These are phyloP conservation scores for Ceratocystis alfenasii DNA, from an alignment of 2,329 filamentous ascomycete genomes.

Conservation along the genomic window DNA sequence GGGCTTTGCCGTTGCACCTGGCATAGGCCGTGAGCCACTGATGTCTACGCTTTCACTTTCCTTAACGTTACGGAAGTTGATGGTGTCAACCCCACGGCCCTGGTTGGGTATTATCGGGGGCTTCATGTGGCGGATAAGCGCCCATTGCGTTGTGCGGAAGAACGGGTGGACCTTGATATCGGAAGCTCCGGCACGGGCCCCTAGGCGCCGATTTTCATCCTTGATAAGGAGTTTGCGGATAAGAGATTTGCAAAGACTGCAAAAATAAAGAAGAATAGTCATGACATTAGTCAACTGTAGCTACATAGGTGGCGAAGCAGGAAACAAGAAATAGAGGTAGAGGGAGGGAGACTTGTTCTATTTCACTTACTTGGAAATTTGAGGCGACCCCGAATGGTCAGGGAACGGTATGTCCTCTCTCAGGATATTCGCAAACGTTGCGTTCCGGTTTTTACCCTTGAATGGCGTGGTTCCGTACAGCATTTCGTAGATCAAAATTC, in stretches of 20 bases:
- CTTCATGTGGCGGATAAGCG: constrained; percentile 92
- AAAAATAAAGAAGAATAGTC: background rate
- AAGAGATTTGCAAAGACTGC: constrained; percentile 84
- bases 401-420: constrained; percentile 93
- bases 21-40: constrained; percentile 43
- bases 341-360: background rate
- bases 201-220: constrained; percentile 85
- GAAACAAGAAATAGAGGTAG: too few relatives aligned
- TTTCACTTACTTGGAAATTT: constrained; percentile 73
- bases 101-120: constrained; percentile 91
- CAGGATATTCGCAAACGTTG: constrained; percentile 94
- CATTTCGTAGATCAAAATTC: constrained; percentile 98
- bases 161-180: constrained; percentile 95
- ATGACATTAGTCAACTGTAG: constrained; percentile 20
- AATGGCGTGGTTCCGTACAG: constrained; percentile 96
- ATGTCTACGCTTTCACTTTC: constrained; percentile 93
- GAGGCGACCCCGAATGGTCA: constrained; percentile 69
- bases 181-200: constrained; percentile 85
- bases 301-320: background rate
- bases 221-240: constrained; percentile 97
- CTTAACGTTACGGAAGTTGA: constrained; percentile 97
- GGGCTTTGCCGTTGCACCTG: constrained; percentile 15
- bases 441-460: constrained; percentile 98
- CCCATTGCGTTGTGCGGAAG: constrained; percentile 94
- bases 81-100: constrained; percentile 78